Evolutionary conservation across 2,329 filamentous ascomycete species (phyloP).

Genomic region (Sporothrix curviconia): DNA sequence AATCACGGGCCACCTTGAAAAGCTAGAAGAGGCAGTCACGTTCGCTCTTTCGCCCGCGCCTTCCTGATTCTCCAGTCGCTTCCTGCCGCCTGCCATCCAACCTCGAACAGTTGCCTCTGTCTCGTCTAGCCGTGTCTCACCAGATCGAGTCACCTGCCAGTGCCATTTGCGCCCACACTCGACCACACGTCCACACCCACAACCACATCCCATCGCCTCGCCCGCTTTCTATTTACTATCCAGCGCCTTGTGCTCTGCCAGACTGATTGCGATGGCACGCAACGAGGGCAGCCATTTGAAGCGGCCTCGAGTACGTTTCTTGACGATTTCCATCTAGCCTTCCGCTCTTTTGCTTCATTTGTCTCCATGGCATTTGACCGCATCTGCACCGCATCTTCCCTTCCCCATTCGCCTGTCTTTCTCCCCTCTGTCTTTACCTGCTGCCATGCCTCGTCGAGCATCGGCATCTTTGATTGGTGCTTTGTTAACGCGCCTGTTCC

Average conservation of each 20-base stretch:
- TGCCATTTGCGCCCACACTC: not conserved
- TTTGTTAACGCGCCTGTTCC: constrained; percentile 19
- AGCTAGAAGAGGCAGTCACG: constrained; percentile 1
- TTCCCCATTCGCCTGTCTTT: not conserved
- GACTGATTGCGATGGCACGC: constrained; percentile 16
- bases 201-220: not conserved
- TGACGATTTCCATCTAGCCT: not conserved
- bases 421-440: not conserved
- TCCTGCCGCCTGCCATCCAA: not conserved
- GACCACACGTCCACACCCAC: not conserved
- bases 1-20: constrained; percentile 4
- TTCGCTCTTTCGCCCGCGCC: not conserved
- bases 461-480: not conserved
- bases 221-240: not conserved
- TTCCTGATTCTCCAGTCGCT: not conserved
- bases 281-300: constrained; percentile 26
- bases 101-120: not conserved
- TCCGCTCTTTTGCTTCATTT: not conserved
- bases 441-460: not conserved
- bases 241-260: not conserved
- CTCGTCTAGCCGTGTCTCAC: constrained; percentile 2
- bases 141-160: constrained; percentile 5
- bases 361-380: no score
- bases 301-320: constrained; percentile 25
- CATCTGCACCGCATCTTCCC: no score